Evolutionary conservation across 306 rosid genomes (phyloP).

Genomic region (Prunus mongolica): DNA sequence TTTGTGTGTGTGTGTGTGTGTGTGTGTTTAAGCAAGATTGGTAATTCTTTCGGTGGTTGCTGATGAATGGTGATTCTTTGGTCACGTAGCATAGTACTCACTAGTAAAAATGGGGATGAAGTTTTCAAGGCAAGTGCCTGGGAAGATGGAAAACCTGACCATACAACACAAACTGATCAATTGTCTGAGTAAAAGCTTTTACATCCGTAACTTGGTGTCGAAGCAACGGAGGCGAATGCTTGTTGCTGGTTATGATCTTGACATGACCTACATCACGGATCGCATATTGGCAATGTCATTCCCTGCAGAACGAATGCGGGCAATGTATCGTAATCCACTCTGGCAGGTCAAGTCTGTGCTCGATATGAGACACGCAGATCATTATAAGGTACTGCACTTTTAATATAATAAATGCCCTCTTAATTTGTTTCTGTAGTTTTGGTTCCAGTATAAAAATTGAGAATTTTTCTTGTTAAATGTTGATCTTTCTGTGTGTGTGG

Average conservation of each 20-base stretch:
- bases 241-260: conserved; percentile 94
- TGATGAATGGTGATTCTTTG: conserved; percentile 1
- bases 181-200: conserved; percentile 59
- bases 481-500: not conserved
- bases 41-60: not conserved
- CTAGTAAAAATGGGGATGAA: conserved; percentile 67
- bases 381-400: conserved; percentile 57
- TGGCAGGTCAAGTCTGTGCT: conserved; percentile 98
- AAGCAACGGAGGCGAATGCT: conserved; percentile 90
- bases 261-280: conserved; percentile 92
- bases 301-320: conserved; percentile 89
- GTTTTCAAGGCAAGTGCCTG: conserved; percentile 42
- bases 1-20: not conserved
- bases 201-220: conserved; percentile 84
- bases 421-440: not conserved
- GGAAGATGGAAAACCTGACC: conserved; percentile 32
- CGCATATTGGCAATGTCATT: conserved; percentile 86
- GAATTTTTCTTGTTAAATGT: not conserved
- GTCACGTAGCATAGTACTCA: conserved; percentile 30
- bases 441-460: not conserved
- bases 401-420: not conserved
- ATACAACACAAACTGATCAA: conserved; percentile 58
- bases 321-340: conserved; percentile 88
- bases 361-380: conserved; percentile 75
- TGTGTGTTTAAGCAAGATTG: not conserved